phyloP scores from a whole-genome alignment of 1,284 basidiomycete genomes.

The Marasmius fiardii region DNA sequence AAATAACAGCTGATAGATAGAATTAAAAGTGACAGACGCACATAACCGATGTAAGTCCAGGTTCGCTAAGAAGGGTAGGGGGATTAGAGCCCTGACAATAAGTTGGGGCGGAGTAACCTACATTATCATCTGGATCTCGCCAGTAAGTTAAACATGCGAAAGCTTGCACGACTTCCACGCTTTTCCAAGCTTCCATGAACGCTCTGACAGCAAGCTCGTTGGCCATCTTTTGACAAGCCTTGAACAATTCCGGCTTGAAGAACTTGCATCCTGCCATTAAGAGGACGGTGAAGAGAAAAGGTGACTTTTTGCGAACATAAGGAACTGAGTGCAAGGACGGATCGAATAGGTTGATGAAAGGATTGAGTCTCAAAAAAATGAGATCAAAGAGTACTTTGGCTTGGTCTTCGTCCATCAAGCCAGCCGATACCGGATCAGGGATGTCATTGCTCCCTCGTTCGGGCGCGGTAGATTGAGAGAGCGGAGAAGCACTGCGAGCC shows the following conservation, averaged over 20 bases:
- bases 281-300: constrained; percentile 79
- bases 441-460: constrained; percentile 29
- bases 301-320: constrained; percentile 72
- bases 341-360: constrained; percentile 84
- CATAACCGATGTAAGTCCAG: constrained; percentile 83
- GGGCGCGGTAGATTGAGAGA: constrained; percentile 27
- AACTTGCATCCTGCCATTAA: constrained; percentile 85
- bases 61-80: constrained; percentile 49
- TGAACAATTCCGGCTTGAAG: constrained; percentile 69
- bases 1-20: constrained; percentile 14
- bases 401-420: constrained; percentile 63
- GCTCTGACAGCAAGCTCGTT: constrained; percentile 71
- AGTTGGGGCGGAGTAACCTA: constrained; percentile 29
- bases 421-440: constrained; percentile 66
- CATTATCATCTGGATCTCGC: constrained; percentile 80
- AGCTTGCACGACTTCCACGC: constrained; percentile 80
- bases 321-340: constrained; percentile 68
- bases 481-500: constrained; percentile 29
- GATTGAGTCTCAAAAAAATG: constrained; percentile 76
- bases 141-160: constrained; percentile 84
- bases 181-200: constrained; percentile 72
- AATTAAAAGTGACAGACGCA: constrained; percentile 33
- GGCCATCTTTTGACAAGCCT: constrained; percentile 62
- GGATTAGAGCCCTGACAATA: constrained; percentile 17
- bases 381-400: constrained; percentile 69